phyloP scores from a whole-genome alignment of 129 eudicot species.

The Helianthus tuberosus region DNA sequence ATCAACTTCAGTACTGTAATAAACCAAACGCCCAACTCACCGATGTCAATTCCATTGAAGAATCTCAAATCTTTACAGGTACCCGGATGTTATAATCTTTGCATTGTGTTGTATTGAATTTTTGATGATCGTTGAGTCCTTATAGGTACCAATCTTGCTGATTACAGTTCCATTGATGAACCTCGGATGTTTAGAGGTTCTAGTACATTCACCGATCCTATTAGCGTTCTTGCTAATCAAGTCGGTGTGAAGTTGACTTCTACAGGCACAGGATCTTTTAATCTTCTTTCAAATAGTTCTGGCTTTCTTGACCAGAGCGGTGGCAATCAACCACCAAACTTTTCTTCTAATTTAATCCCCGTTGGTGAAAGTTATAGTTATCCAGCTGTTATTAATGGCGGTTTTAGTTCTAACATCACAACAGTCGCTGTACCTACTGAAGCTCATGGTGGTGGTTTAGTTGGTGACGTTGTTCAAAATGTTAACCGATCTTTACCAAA shows the following conservation, averaged over 20 bases:
- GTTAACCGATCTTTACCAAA: slow-evolving; percentile 41
- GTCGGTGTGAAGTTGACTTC: slow-evolving; percentile 43
- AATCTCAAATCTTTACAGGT: slow-evolving; percentile 40
- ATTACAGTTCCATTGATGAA: slow-evolving; percentile 42
- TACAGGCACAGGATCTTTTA: slow-evolving; percentile 50
- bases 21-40: slow-evolving; percentile 34
- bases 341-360: slow-evolving; percentile 45
- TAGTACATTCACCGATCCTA: slow-evolving; percentile 42
- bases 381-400: slow-evolving; percentile 32
- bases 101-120: background rate
- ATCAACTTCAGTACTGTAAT: slow-evolving; percentile 45
- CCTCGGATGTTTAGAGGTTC: slow-evolving; percentile 37
- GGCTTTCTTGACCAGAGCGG: slow-evolving; percentile 47
- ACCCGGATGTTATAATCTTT: slow-evolving; percentile 38
- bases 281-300: slow-evolving; percentile 35
- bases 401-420: slow-evolving; percentile 45
- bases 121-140: slow-evolving; percentile 29
- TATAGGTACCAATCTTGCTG: slow-evolving; percentile 27
- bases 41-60: slow-evolving; percentile 47
- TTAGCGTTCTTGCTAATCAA: slow-evolving; percentile 39
- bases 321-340: slow-evolving; percentile 39
- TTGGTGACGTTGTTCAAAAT: slow-evolving; percentile 49
- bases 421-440: slow-evolving; percentile 44
- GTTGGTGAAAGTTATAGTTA: slow-evolving; percentile 38
- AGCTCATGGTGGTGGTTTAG: slow-evolving; percentile 53